Evolutionary conservation across 179 eudicot species (phyloP), one percentile per base, ranked within the genome.

Genomic region (Gypsophila paniculata): DNA sequence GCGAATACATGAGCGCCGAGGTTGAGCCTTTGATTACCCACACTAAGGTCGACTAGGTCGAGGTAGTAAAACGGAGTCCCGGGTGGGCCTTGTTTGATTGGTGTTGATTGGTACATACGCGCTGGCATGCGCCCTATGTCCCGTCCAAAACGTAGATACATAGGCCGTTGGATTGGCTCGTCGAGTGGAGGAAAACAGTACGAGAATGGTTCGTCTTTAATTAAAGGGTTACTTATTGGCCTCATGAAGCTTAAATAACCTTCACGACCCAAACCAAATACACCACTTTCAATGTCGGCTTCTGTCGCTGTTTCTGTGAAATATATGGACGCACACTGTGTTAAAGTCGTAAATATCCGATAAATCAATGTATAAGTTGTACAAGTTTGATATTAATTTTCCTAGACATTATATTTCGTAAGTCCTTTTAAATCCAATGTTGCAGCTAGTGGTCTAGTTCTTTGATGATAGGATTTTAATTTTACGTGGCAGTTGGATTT

Each of bases 101-200:
- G 55, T 51, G 19, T 51, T 0, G 55, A 2, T 14, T 51, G 55
- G 4, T 51, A n/a, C 10, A 6, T 39, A 39, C 44, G 0, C 44
- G 4, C 4, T 6, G 6, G 7, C 7, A 14, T 6, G 15, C 4
- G 55, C 6, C 55, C 18, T 51, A 51, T 51, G n/a, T 51, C 55
- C 17, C 17, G 19, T 2, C 55, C 55, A 51, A 51, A 51, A 13
- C 55, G 55, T 12, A 51, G 55, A 51, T 51, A 51, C 55, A 51
- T 15, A 51, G 18, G 55, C 14, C 6, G 55, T 51, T 0, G 55
- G 12, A 62, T 36, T 18, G 32, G 15, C 4, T 48, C 6, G 54
- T 26, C 66, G 23, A 21, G 55, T 42, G 68, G 46, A 26, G 6
- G 26, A 10, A 72, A 39, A 19, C 75, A 72, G 17, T 72, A 61